phyloP scores from a whole-genome alignment of 306 rosid species.

The Lablab purpureus region DNA sequence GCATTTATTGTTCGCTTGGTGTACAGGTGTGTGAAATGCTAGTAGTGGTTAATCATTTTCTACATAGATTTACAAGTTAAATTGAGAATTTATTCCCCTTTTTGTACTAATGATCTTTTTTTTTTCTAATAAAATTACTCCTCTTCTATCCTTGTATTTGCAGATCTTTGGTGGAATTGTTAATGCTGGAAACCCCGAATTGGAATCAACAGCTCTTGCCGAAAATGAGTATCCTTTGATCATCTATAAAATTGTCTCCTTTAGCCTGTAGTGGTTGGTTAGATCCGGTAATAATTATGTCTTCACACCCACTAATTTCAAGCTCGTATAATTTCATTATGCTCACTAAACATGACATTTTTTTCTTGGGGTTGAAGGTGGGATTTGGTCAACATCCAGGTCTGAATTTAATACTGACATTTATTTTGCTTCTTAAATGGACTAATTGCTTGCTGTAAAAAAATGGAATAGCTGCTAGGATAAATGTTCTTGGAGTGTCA shows the following conservation, averaged over 20 bases:
- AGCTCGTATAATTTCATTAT: slow-evolving; percentile 2
- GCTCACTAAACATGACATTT: slow-evolving; percentile 7
- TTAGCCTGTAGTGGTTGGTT: slow-evolving; percentile 30
- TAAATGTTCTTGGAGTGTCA: slow-evolving; percentile 43
- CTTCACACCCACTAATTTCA: not conserved
- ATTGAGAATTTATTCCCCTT: slow-evolving; percentile 38
- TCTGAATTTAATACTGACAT: slow-evolving; percentile 12
- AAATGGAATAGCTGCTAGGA: slow-evolving; percentile 30
- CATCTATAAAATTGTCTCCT: slow-evolving; percentile 19
- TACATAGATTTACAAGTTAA: slow-evolving; percentile 29
- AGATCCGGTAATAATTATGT: slow-evolving; percentile 33
- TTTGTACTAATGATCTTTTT: slow-evolving; percentile 12
- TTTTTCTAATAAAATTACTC: slow-evolving; percentile 30
- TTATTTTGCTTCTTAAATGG: slow-evolving; percentile 35
- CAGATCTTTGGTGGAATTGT: slow-evolving; percentile 94
- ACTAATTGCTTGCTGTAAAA: not conserved
- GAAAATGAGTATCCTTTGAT: slow-evolving; percentile 89
- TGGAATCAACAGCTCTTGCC: slow-evolving; percentile 75
- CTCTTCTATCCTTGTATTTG: slow-evolving; percentile 19
- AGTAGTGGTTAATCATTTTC: slow-evolving; percentile 40
- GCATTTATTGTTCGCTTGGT: slow-evolving; percentile 89
- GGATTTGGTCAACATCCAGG: slow-evolving; percentile 29
- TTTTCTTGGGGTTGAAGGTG: slow-evolving; percentile 6
- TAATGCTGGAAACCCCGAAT: slow-evolving; percentile 76
- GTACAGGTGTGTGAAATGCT: slow-evolving; percentile 73